A percentile compares a stretch with the other conserved stretches of the same genome.
phyloP scores from a whole-genome alignment of 148 eudicot species.

The Rhododendron vialii region DNA sequence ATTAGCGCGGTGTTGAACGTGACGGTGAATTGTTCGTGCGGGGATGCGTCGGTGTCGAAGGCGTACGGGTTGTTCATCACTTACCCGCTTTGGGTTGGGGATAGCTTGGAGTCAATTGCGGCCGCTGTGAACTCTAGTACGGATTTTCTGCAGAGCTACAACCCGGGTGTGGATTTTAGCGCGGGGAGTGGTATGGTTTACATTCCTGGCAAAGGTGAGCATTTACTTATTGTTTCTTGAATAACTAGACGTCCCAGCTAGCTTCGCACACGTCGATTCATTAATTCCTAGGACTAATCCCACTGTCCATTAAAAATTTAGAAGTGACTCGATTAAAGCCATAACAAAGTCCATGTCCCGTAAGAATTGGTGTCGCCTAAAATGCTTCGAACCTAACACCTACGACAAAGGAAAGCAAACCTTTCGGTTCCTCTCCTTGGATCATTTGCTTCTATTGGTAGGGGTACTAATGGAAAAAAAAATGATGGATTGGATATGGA shows the following conservation, averaged over 20 bases:
- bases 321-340: no score
- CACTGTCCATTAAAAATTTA: no score
- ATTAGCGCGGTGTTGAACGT: constrained; percentile 33
- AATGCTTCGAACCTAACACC: no score
- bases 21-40: constrained; percentile 70
- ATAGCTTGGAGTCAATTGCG: constrained; percentile 38
- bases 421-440: background rate
- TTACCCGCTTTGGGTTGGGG: constrained; percentile 51
- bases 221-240: background rate
- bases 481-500: no score
- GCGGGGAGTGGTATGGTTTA: constrained; percentile 55
- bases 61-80: constrained; percentile 71
- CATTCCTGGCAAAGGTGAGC: constrained; percentile 62
- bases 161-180: constrained; percentile 41
- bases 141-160: constrained; percentile 49
- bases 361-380: no score
- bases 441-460: background rate
- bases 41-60: constrained; percentile 47
- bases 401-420: background rate
- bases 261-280: no score
- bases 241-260: no score
- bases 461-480: background rate
- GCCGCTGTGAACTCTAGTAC: constrained; percentile 21
- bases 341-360: background rate
- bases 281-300: no score